Conservation (phyloP, 805 yeast genomes). For the Citeromyces matritensis region DNA sequence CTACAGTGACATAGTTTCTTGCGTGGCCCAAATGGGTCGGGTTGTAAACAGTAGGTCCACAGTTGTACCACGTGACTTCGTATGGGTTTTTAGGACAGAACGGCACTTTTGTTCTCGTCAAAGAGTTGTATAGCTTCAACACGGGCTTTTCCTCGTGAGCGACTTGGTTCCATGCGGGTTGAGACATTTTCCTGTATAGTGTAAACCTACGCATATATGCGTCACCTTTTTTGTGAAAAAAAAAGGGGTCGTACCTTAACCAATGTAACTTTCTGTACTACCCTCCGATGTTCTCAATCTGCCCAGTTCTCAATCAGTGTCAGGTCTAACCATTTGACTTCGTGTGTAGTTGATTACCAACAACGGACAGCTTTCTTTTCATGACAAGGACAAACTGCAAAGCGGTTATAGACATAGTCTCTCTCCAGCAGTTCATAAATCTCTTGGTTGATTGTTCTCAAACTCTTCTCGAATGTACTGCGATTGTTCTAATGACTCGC, state of each 20-base stretch:
- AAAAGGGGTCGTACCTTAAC: background rate
- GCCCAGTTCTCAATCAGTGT: no score
- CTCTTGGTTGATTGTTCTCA: no score
- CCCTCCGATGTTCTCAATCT: no score
- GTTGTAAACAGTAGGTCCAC: conserved; percentile 98
- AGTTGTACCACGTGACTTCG: conserved; percentile 84
- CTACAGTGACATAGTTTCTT: conserved; percentile 88
- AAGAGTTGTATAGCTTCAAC: conserved; percentile 63
- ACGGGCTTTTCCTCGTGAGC: conserved; percentile 15
- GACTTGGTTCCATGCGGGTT: conserved; percentile 13
- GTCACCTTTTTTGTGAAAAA: background rate
- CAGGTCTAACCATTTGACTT: no score
- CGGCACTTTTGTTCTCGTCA: conserved; percentile 67
- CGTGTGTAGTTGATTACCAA: no score
- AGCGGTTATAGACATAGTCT: no score
- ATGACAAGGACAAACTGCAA: no score
- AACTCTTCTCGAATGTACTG: no score
- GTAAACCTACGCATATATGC: background rate
- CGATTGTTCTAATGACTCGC: no score
- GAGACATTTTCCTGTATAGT: conserved; percentile 3
- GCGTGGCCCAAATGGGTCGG: conserved; percentile 98
- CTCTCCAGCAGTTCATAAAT: no score
- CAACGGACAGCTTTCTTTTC: no score
- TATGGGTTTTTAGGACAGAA: conserved; percentile 57
- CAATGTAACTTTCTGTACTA: no score